These are phyloP conservation scores for Phaeosphaeria sp. DNA, from an alignment of 2,329 filamentous ascomycete genomes.

Conservation along the genomic window DNA sequence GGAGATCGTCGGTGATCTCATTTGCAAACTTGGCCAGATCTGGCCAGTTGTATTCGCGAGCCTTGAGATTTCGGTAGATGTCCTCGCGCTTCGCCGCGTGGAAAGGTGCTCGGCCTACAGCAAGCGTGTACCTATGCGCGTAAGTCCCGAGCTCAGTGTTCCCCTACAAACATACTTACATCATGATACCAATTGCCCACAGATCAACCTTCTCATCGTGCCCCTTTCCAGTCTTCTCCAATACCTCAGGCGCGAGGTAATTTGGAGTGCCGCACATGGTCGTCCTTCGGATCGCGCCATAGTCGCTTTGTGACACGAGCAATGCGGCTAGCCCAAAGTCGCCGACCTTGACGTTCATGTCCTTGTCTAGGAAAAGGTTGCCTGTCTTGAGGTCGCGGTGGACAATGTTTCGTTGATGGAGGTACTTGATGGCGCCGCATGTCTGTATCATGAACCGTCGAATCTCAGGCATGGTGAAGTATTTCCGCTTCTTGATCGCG, in stretches of 20 bases:
- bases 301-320: slow-evolving; percentile 88
- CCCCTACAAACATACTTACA: slow-evolving; percentile 61
- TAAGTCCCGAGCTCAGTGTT: slow-evolving; percentile 29
- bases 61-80: slow-evolving; percentile 74
- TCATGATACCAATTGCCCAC: slow-evolving; percentile 97
- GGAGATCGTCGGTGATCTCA: slow-evolving; percentile 76
- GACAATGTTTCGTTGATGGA: slow-evolving; percentile 94
- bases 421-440: slow-evolving; percentile 95
- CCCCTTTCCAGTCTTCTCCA: slow-evolving; percentile 91
- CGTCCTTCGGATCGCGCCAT: slow-evolving; percentile 78
- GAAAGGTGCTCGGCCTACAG: slow-evolving; percentile 95
- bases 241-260: slow-evolving; percentile 95
- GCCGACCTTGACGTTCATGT: slow-evolving; percentile 98
- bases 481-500: slow-evolving; percentile 92
- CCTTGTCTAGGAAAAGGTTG: slow-evolving; percentile 90
- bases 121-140: slow-evolving; percentile 80
- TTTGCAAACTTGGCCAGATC: slow-evolving; percentile 69
- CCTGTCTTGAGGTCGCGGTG: slow-evolving; percentile 98
- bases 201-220: slow-evolving; percentile 98
- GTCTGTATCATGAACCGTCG: slow-evolving; percentile 94
- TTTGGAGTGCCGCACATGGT: slow-evolving; percentile 97
- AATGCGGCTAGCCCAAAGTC: slow-evolving; percentile 96
- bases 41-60: slow-evolving; percentile 83
- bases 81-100: slow-evolving; percentile 89
- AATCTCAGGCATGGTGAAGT: slow-evolving; percentile 91